These are phyloP conservation scores for Coprinellus micaceus DNA, from an alignment of 768 basidiomycete species.

Conservation along the genomic window DNA sequence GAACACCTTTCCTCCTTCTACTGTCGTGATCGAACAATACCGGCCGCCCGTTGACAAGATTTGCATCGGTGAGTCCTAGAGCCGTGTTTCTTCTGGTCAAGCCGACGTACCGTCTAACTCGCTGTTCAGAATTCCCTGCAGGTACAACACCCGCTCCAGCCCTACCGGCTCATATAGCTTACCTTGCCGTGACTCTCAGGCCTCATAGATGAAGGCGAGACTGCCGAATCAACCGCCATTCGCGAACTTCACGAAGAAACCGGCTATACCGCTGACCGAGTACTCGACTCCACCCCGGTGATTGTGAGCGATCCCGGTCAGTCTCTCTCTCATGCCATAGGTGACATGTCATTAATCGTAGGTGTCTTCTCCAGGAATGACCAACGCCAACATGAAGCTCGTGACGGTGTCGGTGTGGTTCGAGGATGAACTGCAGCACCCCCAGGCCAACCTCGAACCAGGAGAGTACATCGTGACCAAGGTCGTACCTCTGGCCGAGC, in stretches of 20 bases:
- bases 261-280: conserved; percentile 66
- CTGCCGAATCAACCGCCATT: conserved; percentile 73
- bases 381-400: conserved; percentile 89
- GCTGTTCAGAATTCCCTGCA: conserved; percentile 34
- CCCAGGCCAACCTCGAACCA: conserved; percentile 73
- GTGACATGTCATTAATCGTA: not conserved
- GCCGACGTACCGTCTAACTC: not conserved
- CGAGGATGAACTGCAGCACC: conserved; percentile 61
- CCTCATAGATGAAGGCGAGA: conserved; percentile 82
- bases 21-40: conserved; percentile 88
- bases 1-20: conserved; percentile 67
- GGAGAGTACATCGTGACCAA: conserved; percentile 81
- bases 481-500: conserved; percentile 63
- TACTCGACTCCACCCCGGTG: conserved; percentile 61
- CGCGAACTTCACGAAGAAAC: conserved; percentile 94
- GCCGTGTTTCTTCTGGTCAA: not conserved
- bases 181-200: conserved; percentile 44
- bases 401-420: conserved; percentile 69
- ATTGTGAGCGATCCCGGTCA: conserved; percentile 71
- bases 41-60: conserved; percentile 80
- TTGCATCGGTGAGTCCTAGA: conserved; percentile 55
- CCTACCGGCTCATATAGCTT: too few relatives aligned
- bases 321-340: conserved; percentile 11
- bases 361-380: conserved; percentile 67
- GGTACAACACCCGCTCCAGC: too few relatives aligned